Percentiles rank a stretch among this genome's conserved stretches.
These are phyloP conservation scores for Phaseolus lunatus DNA, from an alignment of 306 rosid genomes.

Conservation along the genomic window DNA sequence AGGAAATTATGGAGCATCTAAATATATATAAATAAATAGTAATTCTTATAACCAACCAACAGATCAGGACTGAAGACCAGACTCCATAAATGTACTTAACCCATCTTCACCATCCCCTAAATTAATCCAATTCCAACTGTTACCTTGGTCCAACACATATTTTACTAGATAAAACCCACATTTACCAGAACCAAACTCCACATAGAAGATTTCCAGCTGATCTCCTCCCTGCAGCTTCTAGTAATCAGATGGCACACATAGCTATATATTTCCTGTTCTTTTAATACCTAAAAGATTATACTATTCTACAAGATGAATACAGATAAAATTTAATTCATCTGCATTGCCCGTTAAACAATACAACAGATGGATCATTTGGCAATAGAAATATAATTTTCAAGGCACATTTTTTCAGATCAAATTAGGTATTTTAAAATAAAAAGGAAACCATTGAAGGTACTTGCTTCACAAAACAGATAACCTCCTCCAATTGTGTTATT, in stretches of 20 bases:
- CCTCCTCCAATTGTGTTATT: not conserved
- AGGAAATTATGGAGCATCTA: not conserved
- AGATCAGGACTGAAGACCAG: not conserved
- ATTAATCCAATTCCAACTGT: not conserved
- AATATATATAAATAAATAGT: conserved; percentile 12
- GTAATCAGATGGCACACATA: not conserved
- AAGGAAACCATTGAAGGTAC: not conserved
- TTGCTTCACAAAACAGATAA: not conserved
- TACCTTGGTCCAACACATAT: not conserved
- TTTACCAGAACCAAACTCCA: not conserved
- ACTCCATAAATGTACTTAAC: not conserved
- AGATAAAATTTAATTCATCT: not conserved
- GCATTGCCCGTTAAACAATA: not conserved
- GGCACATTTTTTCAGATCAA: not conserved
- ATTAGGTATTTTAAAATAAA: not conserved
- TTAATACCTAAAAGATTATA: not conserved
- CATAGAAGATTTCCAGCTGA: not conserved
- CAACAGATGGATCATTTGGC: conserved; percentile 9
- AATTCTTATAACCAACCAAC: not conserved
- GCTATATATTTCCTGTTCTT: not conserved
- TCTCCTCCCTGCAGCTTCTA: not conserved
- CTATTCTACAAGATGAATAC: not conserved
- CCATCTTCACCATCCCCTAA: not conserved
- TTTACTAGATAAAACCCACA: not conserved
- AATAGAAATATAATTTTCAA: conserved; percentile 19